Evolutionary conservation across 345 rosid species (phyloP), one percentile per base, ranked within the genome.

Genomic region (Citrus mangshanensis): DNA sequence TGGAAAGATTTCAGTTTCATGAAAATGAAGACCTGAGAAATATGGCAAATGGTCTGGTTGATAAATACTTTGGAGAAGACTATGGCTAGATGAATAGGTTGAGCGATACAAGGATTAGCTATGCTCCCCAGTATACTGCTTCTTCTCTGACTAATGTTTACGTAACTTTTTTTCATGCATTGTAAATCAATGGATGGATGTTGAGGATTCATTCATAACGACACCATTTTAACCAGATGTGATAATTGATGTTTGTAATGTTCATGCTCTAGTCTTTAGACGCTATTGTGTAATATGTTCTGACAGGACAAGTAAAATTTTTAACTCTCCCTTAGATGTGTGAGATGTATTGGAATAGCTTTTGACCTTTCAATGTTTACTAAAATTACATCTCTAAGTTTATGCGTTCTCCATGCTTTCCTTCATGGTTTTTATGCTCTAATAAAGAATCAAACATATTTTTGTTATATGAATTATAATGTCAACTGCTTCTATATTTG

Each of bases 1-100:
- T 94, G 97, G 98, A 94, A 81, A 89, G 94, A 85, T 92, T 90
- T 76, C 98, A 96, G 86, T 96, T 96, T 84, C 99, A 96, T 30
- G 97, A 94, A 81, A 96, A 93, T 51, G 98, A 94, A 74, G 98
- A 94, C 82, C 83, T 96, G 75, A 89, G 98, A 89, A 92, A 86
- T 61, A 94, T 94, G 98, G 98, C 99, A 2, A 96, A 96, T 78
- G 89, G 91, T 83, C 83, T 96, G 64, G 93, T 91, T 37, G 99
- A 94, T 83, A 89, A 83, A 74, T 96, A 93, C 84, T 96, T 96
- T 1, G 98, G 98, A 30, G 99, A 91, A 88, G 89, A 94, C 83
- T 94, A 93, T 68, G 99, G 46, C 73, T 89, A 8, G 91, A 89
- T 54, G 92, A 83, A 58, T 89, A 83, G 51, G 63, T 63, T 25